Percentiles rank a stretch among this genome's conserved stretches.
Conservation (phyloP, 192 early-diverging fungal species). For the Coemansia sp. region DNA sequence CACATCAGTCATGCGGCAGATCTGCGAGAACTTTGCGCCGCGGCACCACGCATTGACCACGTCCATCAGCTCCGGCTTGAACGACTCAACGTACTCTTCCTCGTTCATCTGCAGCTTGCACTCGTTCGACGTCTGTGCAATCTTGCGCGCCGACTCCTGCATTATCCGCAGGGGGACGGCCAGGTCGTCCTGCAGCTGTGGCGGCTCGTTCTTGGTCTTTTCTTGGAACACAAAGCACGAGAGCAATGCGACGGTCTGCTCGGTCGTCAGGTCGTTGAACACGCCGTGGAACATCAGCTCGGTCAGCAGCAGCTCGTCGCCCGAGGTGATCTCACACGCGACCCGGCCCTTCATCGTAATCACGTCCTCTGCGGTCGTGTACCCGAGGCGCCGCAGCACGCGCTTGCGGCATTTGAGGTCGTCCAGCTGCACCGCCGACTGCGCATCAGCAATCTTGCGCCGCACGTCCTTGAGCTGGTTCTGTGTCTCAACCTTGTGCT, state of each 20-base stretch:
- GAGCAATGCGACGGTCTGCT: conserved; percentile 82
- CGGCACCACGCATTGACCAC: conserved; percentile 91
- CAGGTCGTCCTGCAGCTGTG: conserved; percentile 72
- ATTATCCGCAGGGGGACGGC: conserved; percentile 69
- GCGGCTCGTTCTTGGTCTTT: conserved; percentile 57
- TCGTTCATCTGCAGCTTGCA: conserved; percentile 85
- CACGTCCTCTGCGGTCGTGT: conserved; percentile 77
- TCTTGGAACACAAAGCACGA: conserved; percentile 92
- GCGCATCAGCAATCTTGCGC: conserved; percentile 72
- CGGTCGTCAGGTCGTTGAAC: conserved; percentile 89
- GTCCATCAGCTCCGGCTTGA: conserved; percentile 89
- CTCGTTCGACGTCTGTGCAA: conserved; percentile 84
- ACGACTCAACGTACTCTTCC: conserved; percentile 83
- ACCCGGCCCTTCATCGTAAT: conserved; percentile 98
- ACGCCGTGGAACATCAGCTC: conserved; percentile 97
- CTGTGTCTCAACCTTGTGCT: conserved; percentile 61
- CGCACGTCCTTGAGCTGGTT: conserved; percentile 65
- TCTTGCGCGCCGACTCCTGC: conserved; percentile 81
- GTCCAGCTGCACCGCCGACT: conserved; percentile 86
- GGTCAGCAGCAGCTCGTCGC: conserved; percentile 91
- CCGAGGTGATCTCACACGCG: conserved; percentile 93
- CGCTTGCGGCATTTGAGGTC: conserved; percentile 89
- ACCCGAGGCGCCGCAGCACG: conserved; percentile 89
- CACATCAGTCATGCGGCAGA: conserved; percentile 91
- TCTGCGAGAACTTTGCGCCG: conserved; percentile 90